phyloP scores from a whole-genome alignment of 208 protist species.

The Trypanosoma caninum region DNA sequence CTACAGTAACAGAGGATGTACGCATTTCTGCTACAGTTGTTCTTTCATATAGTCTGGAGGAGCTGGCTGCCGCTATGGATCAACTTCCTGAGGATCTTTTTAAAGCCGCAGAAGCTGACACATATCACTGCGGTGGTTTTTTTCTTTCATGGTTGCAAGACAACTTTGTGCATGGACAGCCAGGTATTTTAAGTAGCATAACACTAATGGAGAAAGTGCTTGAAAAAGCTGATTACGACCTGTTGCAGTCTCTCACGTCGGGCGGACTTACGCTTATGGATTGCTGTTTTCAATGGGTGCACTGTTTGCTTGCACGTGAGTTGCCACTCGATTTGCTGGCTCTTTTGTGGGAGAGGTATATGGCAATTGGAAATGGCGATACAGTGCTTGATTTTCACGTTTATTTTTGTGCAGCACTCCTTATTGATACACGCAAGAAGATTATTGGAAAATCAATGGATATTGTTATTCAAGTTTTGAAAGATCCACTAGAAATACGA shows the following conservation, averaged over 20 bases:
- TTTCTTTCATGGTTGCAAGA: conserved; percentile 89
- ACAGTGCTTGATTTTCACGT: conserved; percentile 66
- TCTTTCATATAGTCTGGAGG: conserved; percentile 5
- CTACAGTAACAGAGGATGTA: neutral
- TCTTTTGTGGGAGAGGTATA: conserved; percentile 90
- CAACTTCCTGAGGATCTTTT: conserved; percentile 13
- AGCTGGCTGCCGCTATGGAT: neutral
- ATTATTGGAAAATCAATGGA: conserved; percentile 30
- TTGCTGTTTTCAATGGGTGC: conserved; percentile 90
- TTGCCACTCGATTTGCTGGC: conserved; percentile 71
- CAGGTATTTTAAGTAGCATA: conserved; percentile 75
- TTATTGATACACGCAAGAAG: conserved; percentile 35
- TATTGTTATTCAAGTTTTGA: conserved; percentile 29
- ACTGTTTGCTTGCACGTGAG: conserved; percentile 91
- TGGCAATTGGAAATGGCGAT: conserved; percentile 52
- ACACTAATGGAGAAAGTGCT: conserved; percentile 58
- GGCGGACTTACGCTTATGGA: conserved; percentile 59
- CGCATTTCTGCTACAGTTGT: conserved; percentile 8
- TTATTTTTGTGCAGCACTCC: conserved; percentile 85
- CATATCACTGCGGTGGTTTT: conserved; percentile 85
- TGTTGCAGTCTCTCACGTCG: neutral
- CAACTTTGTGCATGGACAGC: conserved; percentile 86
- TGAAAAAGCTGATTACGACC: neutral
- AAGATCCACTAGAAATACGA: conserved; percentile 28
- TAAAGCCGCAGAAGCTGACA: conserved; percentile 78